Evolutionary conservation across 2,329 filamentous ascomycete genomes (phyloP).

Genomic region (Neonectria coccinea): DNA sequence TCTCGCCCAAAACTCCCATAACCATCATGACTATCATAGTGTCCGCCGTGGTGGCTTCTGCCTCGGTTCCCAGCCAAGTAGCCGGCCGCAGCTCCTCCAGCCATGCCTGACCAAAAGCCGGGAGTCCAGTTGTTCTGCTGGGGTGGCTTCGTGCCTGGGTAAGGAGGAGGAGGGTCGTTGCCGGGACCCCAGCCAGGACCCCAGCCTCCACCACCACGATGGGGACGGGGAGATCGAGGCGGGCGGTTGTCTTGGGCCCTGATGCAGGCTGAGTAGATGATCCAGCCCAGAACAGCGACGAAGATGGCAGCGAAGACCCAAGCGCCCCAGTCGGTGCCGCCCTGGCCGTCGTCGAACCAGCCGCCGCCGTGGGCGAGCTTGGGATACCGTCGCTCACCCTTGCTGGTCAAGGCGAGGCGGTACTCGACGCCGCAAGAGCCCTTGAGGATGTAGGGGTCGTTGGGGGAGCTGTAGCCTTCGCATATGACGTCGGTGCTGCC

Average conservation of each 20-base stretch:
- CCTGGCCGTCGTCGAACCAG: constrained; percentile 49
- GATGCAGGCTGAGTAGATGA: constrained; percentile 67
- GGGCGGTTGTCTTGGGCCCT: constrained; percentile 29
- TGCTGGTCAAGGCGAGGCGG: constrained; percentile 79
- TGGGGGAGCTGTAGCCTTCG: constrained; percentile 82
- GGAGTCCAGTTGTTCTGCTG: constrained; percentile 70
- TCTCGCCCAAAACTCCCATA: constrained; percentile 53
- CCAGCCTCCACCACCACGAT: constrained; percentile 57
- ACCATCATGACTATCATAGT: constrained; percentile 46
- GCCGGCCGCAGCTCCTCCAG: constrained; percentile 75
- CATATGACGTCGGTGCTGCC: constrained; percentile 91
- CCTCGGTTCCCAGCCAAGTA: constrained; percentile 69
- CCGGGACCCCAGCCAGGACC: constrained; percentile 54
- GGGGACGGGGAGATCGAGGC: constrained; percentile 29
- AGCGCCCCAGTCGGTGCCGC: constrained; percentile 50
- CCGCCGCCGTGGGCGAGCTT: constrained; percentile 57
- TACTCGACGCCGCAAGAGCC: constrained; percentile 96
- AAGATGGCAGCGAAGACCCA: constrained; percentile 73
- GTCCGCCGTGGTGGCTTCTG: constrained; percentile 51
- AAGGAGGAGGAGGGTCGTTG: constrained; percentile 65
- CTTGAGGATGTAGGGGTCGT: constrained; percentile 88
- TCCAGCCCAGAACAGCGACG: constrained; percentile 68
- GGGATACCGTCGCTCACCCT: constrained; percentile 79
- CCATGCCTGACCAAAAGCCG: constrained; percentile 80
- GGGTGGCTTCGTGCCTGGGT: constrained; percentile 54